Percentiles rank a stretch among this genome's conserved stretches.
These are phyloP conservation scores for Paracamarosporium sp. DNA, from an alignment of 2,329 filamentous ascomycete species.

Conservation along the genomic window DNA sequence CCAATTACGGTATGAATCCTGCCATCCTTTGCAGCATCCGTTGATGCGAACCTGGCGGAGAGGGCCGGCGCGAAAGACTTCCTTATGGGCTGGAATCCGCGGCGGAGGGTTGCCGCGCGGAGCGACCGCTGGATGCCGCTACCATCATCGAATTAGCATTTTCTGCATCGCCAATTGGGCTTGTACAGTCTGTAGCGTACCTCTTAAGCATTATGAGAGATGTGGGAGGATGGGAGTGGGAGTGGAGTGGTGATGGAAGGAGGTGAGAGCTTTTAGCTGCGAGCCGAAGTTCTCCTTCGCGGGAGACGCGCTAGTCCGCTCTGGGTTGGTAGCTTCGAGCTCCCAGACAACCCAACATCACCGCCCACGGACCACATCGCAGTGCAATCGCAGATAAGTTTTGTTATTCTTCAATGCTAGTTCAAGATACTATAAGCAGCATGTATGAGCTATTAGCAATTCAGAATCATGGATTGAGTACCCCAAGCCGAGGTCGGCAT, in stretches of 20 bases:
- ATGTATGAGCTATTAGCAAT: too few species aligned
- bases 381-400: background rate
- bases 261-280: conserved; percentile 21
- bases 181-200: conserved; percentile 49
- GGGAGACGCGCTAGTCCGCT: conserved; percentile 1
- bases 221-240: conserved; percentile 47
- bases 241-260: conserved; percentile 32
- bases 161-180: conserved; percentile 47
- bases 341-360: conserved; percentile 1
- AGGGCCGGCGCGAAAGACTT: conserved; percentile 66
- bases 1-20: conserved; percentile 84
- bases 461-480: too few species aligned
- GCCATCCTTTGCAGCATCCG: conserved; percentile 64
- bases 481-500: too few species aligned
- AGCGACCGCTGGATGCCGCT: conserved; percentile 72
- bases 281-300: conserved; percentile 2
- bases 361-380: background rate
- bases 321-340: background rate
- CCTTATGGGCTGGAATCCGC: conserved; percentile 63
- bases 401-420: background rate
- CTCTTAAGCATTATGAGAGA: conserved; percentile 68
- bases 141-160: conserved; percentile 48
- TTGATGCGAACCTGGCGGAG: conserved; percentile 67
- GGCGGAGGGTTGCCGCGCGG: conserved; percentile 66
- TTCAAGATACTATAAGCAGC: background rate